Evolutionary conservation across 2,329 filamentous ascomycete genomes (phyloP).

Genomic region (Epichloe brachyelytri): DNA sequence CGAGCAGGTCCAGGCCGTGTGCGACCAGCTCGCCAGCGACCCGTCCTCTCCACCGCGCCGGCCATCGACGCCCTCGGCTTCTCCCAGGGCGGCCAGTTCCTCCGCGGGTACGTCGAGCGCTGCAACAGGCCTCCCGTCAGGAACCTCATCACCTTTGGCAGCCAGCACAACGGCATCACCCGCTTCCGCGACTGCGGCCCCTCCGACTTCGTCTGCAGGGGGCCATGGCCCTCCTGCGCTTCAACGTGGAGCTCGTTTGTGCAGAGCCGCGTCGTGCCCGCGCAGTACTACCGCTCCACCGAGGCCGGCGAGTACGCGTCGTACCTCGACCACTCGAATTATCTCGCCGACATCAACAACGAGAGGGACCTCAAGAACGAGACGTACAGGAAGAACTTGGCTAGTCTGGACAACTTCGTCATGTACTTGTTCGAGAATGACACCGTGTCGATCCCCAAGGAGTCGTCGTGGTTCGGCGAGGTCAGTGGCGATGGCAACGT

Average conservation of each 20-base stretch:
- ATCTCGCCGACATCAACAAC: constrained; percentile 93
- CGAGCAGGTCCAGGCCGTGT: constrained; percentile 62
- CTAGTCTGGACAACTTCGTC: constrained; percentile 59
- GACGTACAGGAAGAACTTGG: constrained; percentile 60
- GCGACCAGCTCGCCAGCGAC: constrained; percentile 60
- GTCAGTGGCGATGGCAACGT: constrained; percentile 55
- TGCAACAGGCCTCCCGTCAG: constrained; percentile 72
- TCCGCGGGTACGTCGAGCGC: constrained; percentile 79
- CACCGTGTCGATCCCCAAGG: constrained; percentile 74
- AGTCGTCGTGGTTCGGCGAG: constrained; percentile 83
- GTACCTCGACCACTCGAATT: constrained; percentile 74
- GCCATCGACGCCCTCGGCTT: constrained; percentile 88
- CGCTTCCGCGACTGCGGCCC: constrained; percentile 63
- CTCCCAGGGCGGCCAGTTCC: constrained; percentile 89
- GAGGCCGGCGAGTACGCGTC: constrained; percentile 44
- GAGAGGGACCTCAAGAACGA: constrained; percentile 65
- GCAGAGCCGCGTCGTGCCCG: constrained; percentile 71
- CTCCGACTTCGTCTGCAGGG: constrained; percentile 68
- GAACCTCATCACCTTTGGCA: constrained; percentile 77
- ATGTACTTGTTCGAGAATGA: constrained; percentile 89
- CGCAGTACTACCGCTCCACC: constrained; percentile 83
- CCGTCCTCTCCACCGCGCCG: constrained; percentile 67
- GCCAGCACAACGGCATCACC: constrained; percentile 83
- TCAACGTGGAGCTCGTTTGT: constrained; percentile 72
- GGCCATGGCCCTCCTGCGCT: constrained; percentile 63